Percentiles rank a stretch among this genome's conserved stretches.
Evolutionary conservation across 306 rosid species (phyloP).

Genomic region (Lablab purpureus): DNA sequence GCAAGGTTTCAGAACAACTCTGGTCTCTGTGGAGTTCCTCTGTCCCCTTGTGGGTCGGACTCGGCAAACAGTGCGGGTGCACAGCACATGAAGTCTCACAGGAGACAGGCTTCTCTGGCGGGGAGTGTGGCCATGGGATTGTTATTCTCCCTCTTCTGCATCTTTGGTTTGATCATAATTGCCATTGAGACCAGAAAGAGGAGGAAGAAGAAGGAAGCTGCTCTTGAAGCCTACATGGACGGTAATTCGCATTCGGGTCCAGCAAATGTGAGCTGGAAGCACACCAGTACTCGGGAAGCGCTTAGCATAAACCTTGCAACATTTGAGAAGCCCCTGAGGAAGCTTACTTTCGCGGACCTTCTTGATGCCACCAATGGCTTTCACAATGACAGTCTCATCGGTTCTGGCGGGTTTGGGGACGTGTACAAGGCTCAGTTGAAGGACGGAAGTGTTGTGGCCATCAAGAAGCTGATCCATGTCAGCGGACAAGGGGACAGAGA

Average conservation of each 20-base stretch:
- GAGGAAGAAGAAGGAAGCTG: conserved; percentile 78
- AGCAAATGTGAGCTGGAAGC: conserved; percentile 69
- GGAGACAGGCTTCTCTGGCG: conserved; percentile 74
- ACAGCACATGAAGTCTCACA: conserved; percentile 65
- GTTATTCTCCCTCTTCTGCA: conserved; percentile 79
- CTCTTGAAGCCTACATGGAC: conserved; percentile 68
- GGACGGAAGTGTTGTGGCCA: conserved; percentile 90
- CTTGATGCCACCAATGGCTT: conserved; percentile 91
- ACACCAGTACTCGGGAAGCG: conserved; percentile 80
- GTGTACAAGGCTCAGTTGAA: conserved; percentile 93
- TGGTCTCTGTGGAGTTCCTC: conserved; percentile 91
- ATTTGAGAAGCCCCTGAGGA: conserved; percentile 84
- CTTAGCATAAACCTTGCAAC: conserved; percentile 89
- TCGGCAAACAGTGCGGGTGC: conserved; percentile 22
- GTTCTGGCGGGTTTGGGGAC: conserved; percentile 91
- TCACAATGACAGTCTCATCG: conserved; percentile 83
- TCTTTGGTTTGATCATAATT: conserved; percentile 77
- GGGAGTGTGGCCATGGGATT: conserved; percentile 96
- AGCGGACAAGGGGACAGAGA: conserved; percentile 99
- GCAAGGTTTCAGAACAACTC: conserved; percentile 73
- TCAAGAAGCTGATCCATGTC: conserved; percentile 86
- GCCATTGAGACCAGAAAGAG: conserved; percentile 78
- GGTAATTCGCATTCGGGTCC: conserved; percentile 70
- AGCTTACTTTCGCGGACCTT: conserved; percentile 92
- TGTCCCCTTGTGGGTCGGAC: conserved; percentile 53